Evolutionary conservation across 495 filamentous ascomycete species (phyloP), one percentile per base, ranked within the genome.

Genomic region (Aspergillus sclerotiicarbonarius): DNA sequence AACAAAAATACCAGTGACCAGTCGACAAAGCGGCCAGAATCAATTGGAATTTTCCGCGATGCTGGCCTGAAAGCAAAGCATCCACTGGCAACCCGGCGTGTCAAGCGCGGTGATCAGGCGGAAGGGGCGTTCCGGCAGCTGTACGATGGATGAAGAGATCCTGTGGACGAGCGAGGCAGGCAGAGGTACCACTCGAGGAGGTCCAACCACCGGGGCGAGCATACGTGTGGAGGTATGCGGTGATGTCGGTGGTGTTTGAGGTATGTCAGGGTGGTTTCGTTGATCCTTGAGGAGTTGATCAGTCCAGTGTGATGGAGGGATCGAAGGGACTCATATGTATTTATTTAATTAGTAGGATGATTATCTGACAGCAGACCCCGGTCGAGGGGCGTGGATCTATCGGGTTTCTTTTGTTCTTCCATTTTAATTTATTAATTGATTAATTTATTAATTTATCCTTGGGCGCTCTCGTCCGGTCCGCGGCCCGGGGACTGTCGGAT

Each of bases 51-150:
- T 49, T 54, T 49, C 50, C 54, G 43, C 32, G 15, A 44, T 57
- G 59, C 59, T 58, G 60, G 56, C 56, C 33, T 35, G 44, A 58
- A 57, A 55, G 55, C 37, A 41, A 57, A 51, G 57, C 54, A 46
- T 51, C 56, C 56, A 57, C 32, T 43, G 30, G 57, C 59, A 58
- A 53, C 35, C 54, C 59, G 25, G 60, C 64, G 51, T 62, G 64
- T 63, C 61, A 67, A 67, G 51, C 57, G 60, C 60, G 59, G 53
- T 61, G 61, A 63, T 67, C 64, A 67, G 64, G 61, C 64, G 61
- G 64, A 67, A 61, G 61, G 51, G 57, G 64, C 60, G 64, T 61
- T 48, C 64, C 57, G 60, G 54, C 32, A 58, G 51, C 57, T 60
- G 59, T 52, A 62, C 57, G 41, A 55, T 60, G 49, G 25, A 52